Evolutionary conservation across 1,139 yeast genomes (phyloP).

Genomic region (Scheffersomyces cryptocercus): DNA sequence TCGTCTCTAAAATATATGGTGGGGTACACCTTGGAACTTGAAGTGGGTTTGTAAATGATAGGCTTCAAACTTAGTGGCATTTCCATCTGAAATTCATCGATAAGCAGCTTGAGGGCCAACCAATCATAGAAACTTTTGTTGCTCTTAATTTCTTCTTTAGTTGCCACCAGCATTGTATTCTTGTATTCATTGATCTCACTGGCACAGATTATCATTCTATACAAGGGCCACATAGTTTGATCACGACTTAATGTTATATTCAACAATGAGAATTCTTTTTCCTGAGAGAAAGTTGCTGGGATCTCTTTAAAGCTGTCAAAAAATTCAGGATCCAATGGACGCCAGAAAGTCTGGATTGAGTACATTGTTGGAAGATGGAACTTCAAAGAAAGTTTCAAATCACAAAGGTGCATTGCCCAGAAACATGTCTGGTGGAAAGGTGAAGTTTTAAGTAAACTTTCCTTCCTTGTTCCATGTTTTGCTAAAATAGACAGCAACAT

Average conservation of each 20-base stretch:
- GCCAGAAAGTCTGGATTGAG: conserved; percentile 33
- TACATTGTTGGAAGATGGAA: conserved; percentile 32
- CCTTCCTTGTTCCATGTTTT: conserved; percentile 14
- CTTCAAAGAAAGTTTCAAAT: conserved; percentile 35
- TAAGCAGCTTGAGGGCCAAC: conserved; percentile 24
- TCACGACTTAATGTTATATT: conserved; percentile 1
- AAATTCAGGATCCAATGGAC: conserved; percentile 31
- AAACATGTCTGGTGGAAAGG: conserved; percentile 36
- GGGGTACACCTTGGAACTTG: conserved; percentile 26
- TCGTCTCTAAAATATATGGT: conserved; percentile 37
- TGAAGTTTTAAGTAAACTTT: conserved; percentile 25
- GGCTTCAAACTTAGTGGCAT: conserved; percentile 36
- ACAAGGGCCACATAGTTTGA: conserved; percentile 37
- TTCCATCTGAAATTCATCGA: conserved; percentile 30
- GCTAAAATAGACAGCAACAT: conserved; percentile 29
- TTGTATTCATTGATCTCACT: conserved; percentile 33
- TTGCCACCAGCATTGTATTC: conserved; percentile 25
- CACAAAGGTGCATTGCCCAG: conserved; percentile 39
- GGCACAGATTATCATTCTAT: conserved; percentile 30
- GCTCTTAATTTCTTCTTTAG: conserved; percentile 21
- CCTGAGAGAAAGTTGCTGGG: no score
- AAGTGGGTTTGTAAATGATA: conserved; percentile 28
- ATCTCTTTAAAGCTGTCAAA: conserved; percentile 14
- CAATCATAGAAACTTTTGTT: conserved; percentile 28
- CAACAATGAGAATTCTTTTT: no score